These are phyloP conservation scores for Lentinula novae-zelandiae DNA, from an alignment of 1,284 basidiomycete species.

Conservation along the genomic window DNA sequence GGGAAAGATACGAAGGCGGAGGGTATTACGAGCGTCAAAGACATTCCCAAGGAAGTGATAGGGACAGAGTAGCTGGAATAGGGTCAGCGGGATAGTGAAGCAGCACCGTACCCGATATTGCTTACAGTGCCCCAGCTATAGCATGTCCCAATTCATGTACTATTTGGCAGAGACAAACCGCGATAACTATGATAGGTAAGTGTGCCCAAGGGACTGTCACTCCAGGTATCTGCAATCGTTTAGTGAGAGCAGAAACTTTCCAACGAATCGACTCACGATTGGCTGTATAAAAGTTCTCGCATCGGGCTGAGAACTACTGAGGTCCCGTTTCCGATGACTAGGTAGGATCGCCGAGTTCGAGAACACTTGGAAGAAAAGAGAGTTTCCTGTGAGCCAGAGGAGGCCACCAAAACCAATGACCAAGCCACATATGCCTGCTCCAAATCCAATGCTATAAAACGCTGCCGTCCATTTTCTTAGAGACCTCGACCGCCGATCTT, in stretches of 20 bases:
- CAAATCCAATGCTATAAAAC: constrained; percentile 49
- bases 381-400: constrained; percentile 26
- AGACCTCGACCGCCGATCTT: constrained; percentile 19
- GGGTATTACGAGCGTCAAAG: constrained; percentile 55
- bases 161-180: constrained; percentile 55
- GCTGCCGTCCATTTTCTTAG: constrained; percentile 24
- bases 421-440: constrained; percentile 50
- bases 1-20: constrained; percentile 69
- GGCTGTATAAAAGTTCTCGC: constrained; percentile 24
- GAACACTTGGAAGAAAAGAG: constrained; percentile 14
- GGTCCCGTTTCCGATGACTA: neutral
- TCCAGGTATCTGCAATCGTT: constrained; percentile 59
- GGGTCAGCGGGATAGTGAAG: constrained; percentile 33
- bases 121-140: constrained; percentile 62
- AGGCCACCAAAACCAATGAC: constrained; percentile 38
- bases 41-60: constrained; percentile 52
- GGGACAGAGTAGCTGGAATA: constrained; percentile 35
- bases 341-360: constrained; percentile 12
- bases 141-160: constrained; percentile 74
- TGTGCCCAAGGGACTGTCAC: constrained; percentile 68
- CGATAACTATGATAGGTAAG: constrained; percentile 54
- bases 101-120: constrained; percentile 4
- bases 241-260: neutral
- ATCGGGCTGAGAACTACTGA: neutral
- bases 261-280: constrained; percentile 36